Percentiles rank a stretch among this genome's conserved stretches.
Evolutionary conservation across 495 filamentous ascomycete genomes (phyloP).

Genomic region (Articulospora tetracladia): DNA sequence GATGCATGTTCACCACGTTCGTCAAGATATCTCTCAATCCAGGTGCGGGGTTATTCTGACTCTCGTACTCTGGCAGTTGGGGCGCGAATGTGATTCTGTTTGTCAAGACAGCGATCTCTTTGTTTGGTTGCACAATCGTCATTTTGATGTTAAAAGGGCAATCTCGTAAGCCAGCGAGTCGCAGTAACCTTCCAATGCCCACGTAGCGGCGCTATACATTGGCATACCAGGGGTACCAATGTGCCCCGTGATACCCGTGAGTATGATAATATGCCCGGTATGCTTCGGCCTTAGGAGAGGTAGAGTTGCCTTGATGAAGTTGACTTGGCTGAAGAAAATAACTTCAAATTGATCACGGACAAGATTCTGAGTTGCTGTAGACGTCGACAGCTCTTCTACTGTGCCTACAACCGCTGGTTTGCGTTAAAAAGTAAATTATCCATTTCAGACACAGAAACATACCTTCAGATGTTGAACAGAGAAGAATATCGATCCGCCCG

Average conservation of each 20-base stretch:
- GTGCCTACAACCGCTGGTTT: slow-evolving; percentile 75
- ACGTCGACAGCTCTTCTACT: slow-evolving; percentile 81
- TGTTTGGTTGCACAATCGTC: slow-evolving; percentile 85
- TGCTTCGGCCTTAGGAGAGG: slow-evolving; percentile 74
- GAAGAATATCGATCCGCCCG: slow-evolving; percentile 81
- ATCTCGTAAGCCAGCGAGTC: slow-evolving; percentile 96
- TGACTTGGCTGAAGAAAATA: slow-evolving; percentile 91
- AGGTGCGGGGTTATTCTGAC: slow-evolving; percentile 71
- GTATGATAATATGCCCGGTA: slow-evolving; percentile 82
- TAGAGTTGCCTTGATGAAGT: slow-evolving; percentile 87
- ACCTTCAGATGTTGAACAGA: slow-evolving; percentile 87
- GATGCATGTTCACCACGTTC: slow-evolving; percentile 59
- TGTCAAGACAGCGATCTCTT: slow-evolving; percentile 78
- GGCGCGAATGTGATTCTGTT: slow-evolving; percentile 83
- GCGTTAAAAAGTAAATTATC: slow-evolving; percentile 1
- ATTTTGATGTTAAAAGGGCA: slow-evolving; percentile 97
- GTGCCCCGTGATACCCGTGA: slow-evolving; percentile 87
- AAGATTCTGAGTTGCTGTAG: slow-evolving; percentile 67
- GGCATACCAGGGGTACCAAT: slow-evolving; percentile 89
- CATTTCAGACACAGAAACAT: slow-evolving; percentile 16
- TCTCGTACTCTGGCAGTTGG: slow-evolving; percentile 67
- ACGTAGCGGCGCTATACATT: slow-evolving; percentile 87
- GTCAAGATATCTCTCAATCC: slow-evolving; percentile 75
- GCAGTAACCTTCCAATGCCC: slow-evolving; percentile 97
- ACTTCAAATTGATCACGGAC: slow-evolving; percentile 90